phyloP scores from a whole-genome alignment of 2,329 filamentous ascomycete species.

The Lasiodiplodia sp. region DNA sequence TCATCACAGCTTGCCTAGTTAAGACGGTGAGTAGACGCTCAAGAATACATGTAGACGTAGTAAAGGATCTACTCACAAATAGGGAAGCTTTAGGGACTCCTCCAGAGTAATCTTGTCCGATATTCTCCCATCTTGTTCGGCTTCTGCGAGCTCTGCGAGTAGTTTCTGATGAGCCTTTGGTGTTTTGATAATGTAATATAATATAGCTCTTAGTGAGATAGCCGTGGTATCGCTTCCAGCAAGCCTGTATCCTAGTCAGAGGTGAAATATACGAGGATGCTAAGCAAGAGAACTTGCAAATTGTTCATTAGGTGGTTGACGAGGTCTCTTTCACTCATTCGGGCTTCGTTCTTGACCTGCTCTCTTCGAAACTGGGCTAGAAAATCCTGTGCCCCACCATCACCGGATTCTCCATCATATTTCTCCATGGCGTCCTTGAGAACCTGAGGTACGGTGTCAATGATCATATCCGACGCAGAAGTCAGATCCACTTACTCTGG shows the following conservation, averaged over 20 bases:
- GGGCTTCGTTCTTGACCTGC: neutral
- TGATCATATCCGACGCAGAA: neutral
- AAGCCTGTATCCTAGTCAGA: slow-evolving; percentile 38
- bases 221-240: slow-evolving; percentile 48
- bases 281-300: neutral
- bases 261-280: slow-evolving; percentile 34
- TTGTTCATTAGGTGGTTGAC: neutral
- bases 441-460: neutral
- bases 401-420: neutral
- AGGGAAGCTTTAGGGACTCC: neutral
- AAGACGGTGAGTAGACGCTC: neutral
- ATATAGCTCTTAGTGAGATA: slow-evolving; percentile 42
- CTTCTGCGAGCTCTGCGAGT: neutral
- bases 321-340: neutral
- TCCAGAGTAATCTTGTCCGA: neutral
- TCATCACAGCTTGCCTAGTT: neutral
- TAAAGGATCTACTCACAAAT: neutral
- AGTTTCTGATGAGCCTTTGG: neutral
- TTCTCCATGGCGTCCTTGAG: neutral
- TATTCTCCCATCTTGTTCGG: neutral
- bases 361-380: neutral
- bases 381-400: neutral
- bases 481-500: neutral
- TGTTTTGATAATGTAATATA: slow-evolving; percentile 39
- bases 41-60: no score